A percentile compares a stretch with the other conserved stretches of the same genome.
These are phyloP conservation scores for Ensete glaucum DNA, from an alignment of 176 grass and related monocot species.

Conservation along the genomic window DNA sequence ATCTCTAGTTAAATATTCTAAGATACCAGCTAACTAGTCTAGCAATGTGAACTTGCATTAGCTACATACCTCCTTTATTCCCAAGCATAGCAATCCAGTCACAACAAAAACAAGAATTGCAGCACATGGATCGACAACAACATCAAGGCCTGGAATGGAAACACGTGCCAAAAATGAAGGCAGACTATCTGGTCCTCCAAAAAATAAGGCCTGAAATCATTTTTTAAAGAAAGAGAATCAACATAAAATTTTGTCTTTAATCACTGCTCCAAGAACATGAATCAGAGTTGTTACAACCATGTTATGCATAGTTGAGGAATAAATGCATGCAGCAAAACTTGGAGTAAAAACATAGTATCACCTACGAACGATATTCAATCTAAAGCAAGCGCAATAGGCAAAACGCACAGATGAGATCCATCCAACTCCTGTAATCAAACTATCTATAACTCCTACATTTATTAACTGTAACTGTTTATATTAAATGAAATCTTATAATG, in stretches of 20 bases:
- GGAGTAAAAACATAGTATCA: background rate
- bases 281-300: too few relatives aligned
- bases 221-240: background rate
- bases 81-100: slow-evolving; percentile 67
- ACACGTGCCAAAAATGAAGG: slow-evolving; percentile 60
- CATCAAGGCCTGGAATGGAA: slow-evolving; percentile 49
- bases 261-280: background rate
- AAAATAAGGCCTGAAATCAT: slow-evolving; percentile 56
- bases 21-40: background rate
- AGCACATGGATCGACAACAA: slow-evolving; percentile 74
- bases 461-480: background rate
- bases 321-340: background rate
- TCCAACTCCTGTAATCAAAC: background rate
- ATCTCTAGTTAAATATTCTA: background rate
- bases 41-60: slow-evolving; percentile 2
- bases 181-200: slow-evolving; percentile 72
- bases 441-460: background rate
- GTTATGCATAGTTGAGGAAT: too few relatives aligned
- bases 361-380: background rate
- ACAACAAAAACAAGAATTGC: slow-evolving; percentile 80
- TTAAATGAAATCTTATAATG: background rate
- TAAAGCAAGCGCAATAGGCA: background rate
- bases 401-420: too few relatives aligned
- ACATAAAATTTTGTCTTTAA: background rate
- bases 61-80: slow-evolving; percentile 71